Evolutionary conservation across 2,329 filamentous ascomycete genomes (phyloP).

Genomic region (Talaromyces sp.): DNA sequence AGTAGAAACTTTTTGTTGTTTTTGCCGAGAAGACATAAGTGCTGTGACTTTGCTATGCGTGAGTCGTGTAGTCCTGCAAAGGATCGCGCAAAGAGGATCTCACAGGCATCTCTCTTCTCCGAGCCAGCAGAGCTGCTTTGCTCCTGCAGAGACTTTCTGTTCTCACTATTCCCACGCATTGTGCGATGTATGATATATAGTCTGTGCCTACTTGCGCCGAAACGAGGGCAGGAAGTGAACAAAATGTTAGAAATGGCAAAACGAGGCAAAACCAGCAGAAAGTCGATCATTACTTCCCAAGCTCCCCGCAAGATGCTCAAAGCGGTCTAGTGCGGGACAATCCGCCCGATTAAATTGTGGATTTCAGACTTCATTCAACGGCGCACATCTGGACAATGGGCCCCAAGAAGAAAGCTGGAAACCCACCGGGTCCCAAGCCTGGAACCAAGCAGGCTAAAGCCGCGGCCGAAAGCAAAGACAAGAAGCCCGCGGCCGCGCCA

Average conservation of each 20-base stretch:
- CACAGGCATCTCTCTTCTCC: slow-evolving; percentile 44
- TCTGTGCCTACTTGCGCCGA: too few relatives aligned
- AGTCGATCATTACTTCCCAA: background rate
- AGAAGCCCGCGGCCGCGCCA: slow-evolving; percentile 37
- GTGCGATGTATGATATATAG: too few relatives aligned
- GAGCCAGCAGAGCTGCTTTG: slow-evolving; percentile 16
- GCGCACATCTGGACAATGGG: slow-evolving; percentile 33
- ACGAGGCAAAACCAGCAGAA: too few relatives aligned
- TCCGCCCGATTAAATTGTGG: slow-evolving; percentile 4
- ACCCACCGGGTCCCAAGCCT: slow-evolving; percentile 41
- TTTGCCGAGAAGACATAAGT: slow-evolving; percentile 51
- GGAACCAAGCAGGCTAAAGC: slow-evolving; percentile 46
- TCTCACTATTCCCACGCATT: background rate
- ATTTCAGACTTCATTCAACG: background rate
- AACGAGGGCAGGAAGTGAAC: too few relatives aligned
- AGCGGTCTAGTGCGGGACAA: slow-evolving; percentile 37
- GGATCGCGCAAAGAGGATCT: slow-evolving; percentile 1
- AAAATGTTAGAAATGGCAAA: background rate
- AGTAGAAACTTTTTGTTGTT: slow-evolving; percentile 20
- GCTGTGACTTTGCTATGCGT: slow-evolving; percentile 49
- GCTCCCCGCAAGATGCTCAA: slow-evolving; percentile 28
- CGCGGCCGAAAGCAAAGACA: slow-evolving; percentile 36
- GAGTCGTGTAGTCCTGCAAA: slow-evolving; percentile 1
- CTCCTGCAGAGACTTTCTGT: background rate
- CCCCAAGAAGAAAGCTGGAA: slow-evolving; percentile 46